Percentiles rank a stretch among this genome's conserved stretches.
Evolutionary conservation across 2,329 filamentous ascomycete genomes (phyloP).

Genomic region (Bipolaris oryzae): DNA sequence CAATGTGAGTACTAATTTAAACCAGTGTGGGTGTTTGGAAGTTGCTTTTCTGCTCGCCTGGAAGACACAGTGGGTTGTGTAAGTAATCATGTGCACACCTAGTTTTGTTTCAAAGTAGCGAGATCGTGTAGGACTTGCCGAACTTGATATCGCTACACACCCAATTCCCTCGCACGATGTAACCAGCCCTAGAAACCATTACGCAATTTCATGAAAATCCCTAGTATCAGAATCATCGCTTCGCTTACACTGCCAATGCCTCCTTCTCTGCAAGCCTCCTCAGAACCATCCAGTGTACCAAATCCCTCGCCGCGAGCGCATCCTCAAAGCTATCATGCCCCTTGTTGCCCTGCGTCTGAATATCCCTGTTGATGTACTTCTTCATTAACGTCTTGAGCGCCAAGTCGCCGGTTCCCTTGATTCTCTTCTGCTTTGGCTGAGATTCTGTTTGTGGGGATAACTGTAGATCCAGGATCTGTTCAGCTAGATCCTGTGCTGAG

Average conservation of each 20-base stretch:
- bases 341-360: slow-evolving; percentile 70
- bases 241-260: not conserved
- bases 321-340: slow-evolving; percentile 94
- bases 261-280: slow-evolving; percentile 2
- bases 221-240: not conserved
- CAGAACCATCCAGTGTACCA: slow-evolving; percentile 77
- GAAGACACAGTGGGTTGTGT: too few species aligned
- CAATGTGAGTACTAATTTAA: too few species aligned
- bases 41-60: too few species aligned
- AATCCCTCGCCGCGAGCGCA: slow-evolving; percentile 83
- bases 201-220: not conserved
- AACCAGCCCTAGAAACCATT: not conserved
- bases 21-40: too few species aligned
- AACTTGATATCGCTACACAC: too few species aligned
- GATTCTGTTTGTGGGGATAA: not conserved
- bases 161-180: not conserved
- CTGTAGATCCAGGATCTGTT: not conserved
- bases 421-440: slow-evolving; percentile 7
- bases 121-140: too few species aligned
- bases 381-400: slow-evolving; percentile 79
- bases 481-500: not conserved
- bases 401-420: slow-evolving; percentile 12
- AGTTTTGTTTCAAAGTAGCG: too few species aligned
- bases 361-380: slow-evolving; percentile 81
- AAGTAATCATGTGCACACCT: too few species aligned